Evolutionary conservation across 306 rosid genomes (phyloP).

Genomic region (Carpinus viminea): DNA sequence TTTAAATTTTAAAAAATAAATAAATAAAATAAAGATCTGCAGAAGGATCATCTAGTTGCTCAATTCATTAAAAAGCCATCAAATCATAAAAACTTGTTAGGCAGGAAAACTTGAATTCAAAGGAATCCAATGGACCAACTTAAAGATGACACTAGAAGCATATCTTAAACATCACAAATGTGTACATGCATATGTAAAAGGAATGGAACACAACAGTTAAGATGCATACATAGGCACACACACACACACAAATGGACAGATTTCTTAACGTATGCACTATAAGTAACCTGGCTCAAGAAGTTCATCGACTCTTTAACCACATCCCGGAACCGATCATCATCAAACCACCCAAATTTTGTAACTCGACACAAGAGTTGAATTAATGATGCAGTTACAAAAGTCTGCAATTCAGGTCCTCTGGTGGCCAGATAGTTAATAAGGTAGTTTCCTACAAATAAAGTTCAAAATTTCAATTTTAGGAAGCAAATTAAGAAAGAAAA

Average conservation of each 20-base stretch:
- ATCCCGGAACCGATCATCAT: conserved; percentile 57
- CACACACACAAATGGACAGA: background rate
- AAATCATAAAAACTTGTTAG: background rate
- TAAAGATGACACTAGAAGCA: background rate
- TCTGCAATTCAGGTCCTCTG: conserved; percentile 60
- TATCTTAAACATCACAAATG: background rate
- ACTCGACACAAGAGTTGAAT: conserved; percentile 59
- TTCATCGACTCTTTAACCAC: conserved; percentile 57
- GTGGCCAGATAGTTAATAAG: conserved; percentile 59
- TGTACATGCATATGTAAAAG: background rate
- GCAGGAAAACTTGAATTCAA: background rate
- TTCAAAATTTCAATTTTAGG: background rate
- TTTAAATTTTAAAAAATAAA: too few species aligned
- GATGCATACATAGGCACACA: background rate
- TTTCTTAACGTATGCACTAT: background rate
- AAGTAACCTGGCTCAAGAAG: conserved; percentile 57
- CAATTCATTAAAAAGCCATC: background rate
- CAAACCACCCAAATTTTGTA: conserved; percentile 69
- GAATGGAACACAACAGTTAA: background rate
- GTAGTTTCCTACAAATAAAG: conserved; percentile 44
- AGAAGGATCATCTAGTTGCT: too few species aligned
- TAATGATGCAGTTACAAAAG: conserved; percentile 57
- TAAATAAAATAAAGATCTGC: too few species aligned
- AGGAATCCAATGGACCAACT: background rate
- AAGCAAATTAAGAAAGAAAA: background rate